Percentiles rank a stretch among this genome's conserved stretches.
These are phyloP conservation scores for Kurtzmaniella quercitrusa DNA, from an alignment of 1,139 yeast genomes.

Conservation along the genomic window DNA sequence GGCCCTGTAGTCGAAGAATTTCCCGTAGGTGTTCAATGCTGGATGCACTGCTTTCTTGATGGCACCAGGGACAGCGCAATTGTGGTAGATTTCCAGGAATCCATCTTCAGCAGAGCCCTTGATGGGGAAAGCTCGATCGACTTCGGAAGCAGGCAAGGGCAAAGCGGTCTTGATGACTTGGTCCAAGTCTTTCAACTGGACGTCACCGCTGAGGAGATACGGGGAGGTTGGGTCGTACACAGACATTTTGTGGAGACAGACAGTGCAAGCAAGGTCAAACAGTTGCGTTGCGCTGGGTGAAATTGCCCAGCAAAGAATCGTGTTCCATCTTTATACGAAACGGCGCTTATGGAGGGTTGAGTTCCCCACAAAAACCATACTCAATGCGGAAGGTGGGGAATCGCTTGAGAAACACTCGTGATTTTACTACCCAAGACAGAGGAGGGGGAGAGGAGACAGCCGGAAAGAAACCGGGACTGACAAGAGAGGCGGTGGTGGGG, in stretches of 20 bases:
- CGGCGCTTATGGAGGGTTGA: not conserved
- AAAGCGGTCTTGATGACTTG: not conserved
- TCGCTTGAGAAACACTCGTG: not conserved
- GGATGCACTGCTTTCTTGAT: conserved; percentile 19
- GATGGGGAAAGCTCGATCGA: conserved; percentile 17
- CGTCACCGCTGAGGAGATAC: not conserved
- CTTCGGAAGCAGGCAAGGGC: not conserved
- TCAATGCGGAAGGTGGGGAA: conserved; percentile 1
- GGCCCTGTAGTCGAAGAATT: conserved; percentile 21
- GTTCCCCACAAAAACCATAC: not conserved
- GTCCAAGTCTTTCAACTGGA: not conserved
- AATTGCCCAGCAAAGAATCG: not conserved
- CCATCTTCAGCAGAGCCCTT: conserved; percentile 29
- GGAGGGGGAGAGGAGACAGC: not conserved
- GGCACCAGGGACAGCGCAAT: conserved; percentile 18
- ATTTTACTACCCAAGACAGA: not conserved
- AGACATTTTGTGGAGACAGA: not conserved
- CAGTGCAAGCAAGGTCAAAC: not conserved
- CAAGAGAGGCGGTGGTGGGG: no score
- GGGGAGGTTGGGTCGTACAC: not conserved
- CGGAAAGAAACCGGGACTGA: no score
- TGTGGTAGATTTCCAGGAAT: conserved; percentile 30
- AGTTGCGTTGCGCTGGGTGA: not conserved
- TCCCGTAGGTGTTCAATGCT: conserved; percentile 27
- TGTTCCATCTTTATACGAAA: not conserved